Evolutionary conservation across 176 grass and related monocot species (phyloP).

Genomic region (Dendrocalamus sinicus): DNA sequence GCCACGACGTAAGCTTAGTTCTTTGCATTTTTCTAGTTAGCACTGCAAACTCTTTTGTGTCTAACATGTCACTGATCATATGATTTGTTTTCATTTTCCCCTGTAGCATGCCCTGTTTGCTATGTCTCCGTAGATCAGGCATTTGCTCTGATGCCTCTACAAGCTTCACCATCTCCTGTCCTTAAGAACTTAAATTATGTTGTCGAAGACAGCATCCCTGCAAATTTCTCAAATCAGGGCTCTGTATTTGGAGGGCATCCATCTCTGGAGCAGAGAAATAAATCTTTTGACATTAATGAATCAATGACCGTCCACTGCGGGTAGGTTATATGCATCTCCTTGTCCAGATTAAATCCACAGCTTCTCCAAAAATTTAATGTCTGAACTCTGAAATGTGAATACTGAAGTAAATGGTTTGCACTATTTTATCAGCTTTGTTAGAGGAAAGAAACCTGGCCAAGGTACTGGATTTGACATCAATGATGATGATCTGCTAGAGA

Average conservation of each 20-base stretch:
- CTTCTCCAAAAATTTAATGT: not conserved
- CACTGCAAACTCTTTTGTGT: not conserved
- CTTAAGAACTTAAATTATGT: conserved; percentile 72
- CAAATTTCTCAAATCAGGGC: conserved; percentile 63
- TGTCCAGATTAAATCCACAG: not conserved
- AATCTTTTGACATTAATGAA: conserved; percentile 81
- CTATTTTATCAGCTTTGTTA: conserved; percentile 72
- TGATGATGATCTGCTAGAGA: conserved; percentile 80
- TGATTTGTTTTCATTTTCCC: conserved; percentile 32
- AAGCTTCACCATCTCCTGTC: conserved; percentile 66
- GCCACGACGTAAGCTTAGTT: conserved; percentile 80
- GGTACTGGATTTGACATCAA: conserved; percentile 90
- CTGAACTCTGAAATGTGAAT: conserved; percentile 12
- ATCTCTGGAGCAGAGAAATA: conserved; percentile 77
- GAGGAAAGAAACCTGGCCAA: conserved; percentile 82
- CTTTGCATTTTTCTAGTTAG: not conserved
- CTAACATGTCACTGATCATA: not conserved
- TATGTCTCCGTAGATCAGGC: conserved; percentile 86
- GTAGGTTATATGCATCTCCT: conserved; percentile 57
- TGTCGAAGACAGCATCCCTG: conserved; percentile 59
- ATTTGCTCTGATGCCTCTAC: conserved; percentile 64
- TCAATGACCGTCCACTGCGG: conserved; percentile 92
- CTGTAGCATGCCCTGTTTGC: conserved; percentile 86
- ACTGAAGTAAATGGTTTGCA: conserved; percentile 21
- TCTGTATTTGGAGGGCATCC: conserved; percentile 87